phyloP scores from a whole-genome alignment of 1,139 yeast species.

The Zhuliangozyma blackwelliae region DNA sequence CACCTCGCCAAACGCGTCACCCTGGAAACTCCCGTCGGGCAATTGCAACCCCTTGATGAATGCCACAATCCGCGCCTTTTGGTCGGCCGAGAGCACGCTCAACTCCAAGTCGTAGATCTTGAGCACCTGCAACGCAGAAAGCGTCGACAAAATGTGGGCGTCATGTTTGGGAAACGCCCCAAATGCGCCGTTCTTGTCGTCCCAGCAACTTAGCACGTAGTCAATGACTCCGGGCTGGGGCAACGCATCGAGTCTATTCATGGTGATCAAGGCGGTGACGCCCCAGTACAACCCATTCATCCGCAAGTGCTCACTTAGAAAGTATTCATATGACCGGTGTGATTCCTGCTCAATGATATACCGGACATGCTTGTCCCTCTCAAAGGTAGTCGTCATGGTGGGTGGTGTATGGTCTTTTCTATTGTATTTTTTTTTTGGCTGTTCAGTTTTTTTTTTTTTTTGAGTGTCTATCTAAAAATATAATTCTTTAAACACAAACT shows the following conservation, averaged over 20 bases:
- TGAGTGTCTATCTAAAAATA: slow-evolving; percentile 8
- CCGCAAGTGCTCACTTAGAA: slow-evolving; percentile 87
- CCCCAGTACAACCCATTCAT: slow-evolving; percentile 97
- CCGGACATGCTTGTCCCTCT: slow-evolving; percentile 28
- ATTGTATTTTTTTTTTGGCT: too few relatives aligned
- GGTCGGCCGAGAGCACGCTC: slow-evolving; percentile 25
- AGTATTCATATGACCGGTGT: slow-evolving; percentile 58
- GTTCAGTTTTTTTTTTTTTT: too few relatives aligned
- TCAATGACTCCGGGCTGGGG: slow-evolving; percentile 56
- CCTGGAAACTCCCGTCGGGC: slow-evolving; percentile 77
- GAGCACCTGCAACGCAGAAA: slow-evolving; percentile 81
- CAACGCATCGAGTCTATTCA: slow-evolving; percentile 52
- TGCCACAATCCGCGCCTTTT: slow-evolving; percentile 23
- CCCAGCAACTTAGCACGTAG: slow-evolving; percentile 70
- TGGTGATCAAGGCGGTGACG: slow-evolving; percentile 62
- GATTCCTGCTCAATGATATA: slow-evolving; percentile 38
- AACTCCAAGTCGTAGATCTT: slow-evolving; percentile 57
- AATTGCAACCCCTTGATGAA: slow-evolving; percentile 58
- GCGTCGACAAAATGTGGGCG: slow-evolving; percentile 80
- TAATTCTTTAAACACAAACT: slow-evolving; percentile 45
- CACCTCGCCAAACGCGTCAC: slow-evolving; percentile 87
- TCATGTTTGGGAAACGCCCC: slow-evolving; percentile 90
- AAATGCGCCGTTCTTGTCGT: slow-evolving; percentile 66
- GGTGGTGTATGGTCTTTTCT: too few relatives aligned
- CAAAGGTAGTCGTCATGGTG: slow-evolving; percentile 2